Percentiles rank a stretch among this genome's conserved stretches.
Conservation (phyloP, 371 early-diverging fungal genomes). For the Rhizopus arrhizus region DNA sequence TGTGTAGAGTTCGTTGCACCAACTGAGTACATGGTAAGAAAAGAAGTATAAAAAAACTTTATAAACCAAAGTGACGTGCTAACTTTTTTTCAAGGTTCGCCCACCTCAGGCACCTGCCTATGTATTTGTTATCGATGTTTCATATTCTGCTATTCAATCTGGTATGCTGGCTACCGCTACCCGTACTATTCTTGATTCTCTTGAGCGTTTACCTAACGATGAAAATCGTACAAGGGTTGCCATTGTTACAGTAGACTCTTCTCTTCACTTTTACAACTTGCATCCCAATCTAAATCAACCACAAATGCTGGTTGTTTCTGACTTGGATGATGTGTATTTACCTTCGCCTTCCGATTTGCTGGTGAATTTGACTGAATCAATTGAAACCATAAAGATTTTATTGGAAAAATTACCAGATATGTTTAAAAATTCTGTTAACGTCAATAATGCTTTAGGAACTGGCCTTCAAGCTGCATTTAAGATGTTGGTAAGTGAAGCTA, state of each 20-base stretch:
- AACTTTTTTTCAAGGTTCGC: constrained; percentile 45
- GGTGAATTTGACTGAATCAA: constrained; percentile 81
- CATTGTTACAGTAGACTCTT: constrained; percentile 87
- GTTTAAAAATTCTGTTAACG: constrained; percentile 80
- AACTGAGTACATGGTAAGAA: constrained; percentile 45
- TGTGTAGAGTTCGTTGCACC: constrained; percentile 95
- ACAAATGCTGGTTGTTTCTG: constrained; percentile 91
- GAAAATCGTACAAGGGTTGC: constrained; percentile 88
- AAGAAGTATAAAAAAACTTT: neutral
- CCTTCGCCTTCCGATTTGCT: constrained; percentile 87
- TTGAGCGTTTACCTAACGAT: constrained; percentile 87
- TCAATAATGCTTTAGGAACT: constrained; percentile 79
- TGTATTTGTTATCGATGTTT: constrained; percentile 93
- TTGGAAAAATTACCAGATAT: constrained; percentile 78
- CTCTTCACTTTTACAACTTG: constrained; percentile 90
- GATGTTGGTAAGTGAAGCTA: constrained; percentile 60
- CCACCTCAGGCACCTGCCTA: constrained; percentile 95
- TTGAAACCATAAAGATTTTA: constrained; percentile 68
- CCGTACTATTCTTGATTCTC: constrained; percentile 76
- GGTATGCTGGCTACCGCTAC: constrained; percentile 75
- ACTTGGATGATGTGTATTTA: constrained; percentile 87
- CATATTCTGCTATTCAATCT: constrained; percentile 82
- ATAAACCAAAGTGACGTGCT: too few species aligned
- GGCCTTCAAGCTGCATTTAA: constrained; percentile 87
- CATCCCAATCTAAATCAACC: constrained; percentile 69